These are phyloP conservation scores for Salix suchowensis DNA, from an alignment of 345 rosid species.

Conservation along the genomic window DNA sequence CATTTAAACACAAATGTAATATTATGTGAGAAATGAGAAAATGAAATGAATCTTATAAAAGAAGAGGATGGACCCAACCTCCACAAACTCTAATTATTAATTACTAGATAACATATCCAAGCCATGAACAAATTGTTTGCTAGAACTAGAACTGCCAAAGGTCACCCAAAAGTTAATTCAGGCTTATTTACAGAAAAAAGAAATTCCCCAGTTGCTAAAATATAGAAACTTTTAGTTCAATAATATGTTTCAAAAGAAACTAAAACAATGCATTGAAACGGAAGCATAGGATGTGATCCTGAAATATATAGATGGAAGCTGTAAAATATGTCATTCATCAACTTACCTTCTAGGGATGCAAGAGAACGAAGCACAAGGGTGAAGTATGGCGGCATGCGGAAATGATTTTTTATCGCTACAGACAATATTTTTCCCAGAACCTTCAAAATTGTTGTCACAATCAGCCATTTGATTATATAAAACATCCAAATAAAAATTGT, in stretches of 20 bases:
- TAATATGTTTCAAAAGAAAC: not conserved
- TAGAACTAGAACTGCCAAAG: not conserved
- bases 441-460: conserved; percentile 30
- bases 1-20: not conserved
- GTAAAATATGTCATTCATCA: not conserved
- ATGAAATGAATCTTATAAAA: not conserved
- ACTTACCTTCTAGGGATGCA: conserved; percentile 89
- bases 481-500: not conserved
- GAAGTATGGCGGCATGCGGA: conserved; percentile 94
- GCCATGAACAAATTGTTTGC: not conserved
- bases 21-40: not conserved
- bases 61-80: not conserved
- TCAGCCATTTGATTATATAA: not conserved
- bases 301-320: not conserved
- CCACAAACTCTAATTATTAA: not conserved
- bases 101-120: not conserved
- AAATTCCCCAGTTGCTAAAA: not conserved
- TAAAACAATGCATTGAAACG: not conserved
- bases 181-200: not conserved
- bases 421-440: conserved; percentile 83
- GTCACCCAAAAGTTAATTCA: not conserved
- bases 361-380: conserved; percentile 93
- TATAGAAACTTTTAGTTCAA: not conserved
- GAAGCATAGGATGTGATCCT: not conserved
- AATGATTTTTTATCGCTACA: conserved; percentile 81